Base-by-base conservation (phyloP, 208 protist genomes). In the Trypanosoma congolense region DNA sequence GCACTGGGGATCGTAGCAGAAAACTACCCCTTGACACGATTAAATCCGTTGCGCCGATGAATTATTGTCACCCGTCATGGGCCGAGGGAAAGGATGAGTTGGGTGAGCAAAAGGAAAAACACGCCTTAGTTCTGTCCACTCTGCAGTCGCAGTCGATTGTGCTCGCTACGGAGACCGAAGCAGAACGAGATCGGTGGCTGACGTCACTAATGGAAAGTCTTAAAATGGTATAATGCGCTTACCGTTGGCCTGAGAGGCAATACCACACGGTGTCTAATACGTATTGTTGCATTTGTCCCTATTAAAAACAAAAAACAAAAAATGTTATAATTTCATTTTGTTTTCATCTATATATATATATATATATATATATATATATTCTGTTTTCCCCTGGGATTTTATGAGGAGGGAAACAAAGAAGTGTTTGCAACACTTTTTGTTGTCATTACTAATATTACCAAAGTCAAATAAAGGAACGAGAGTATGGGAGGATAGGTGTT, bases 171-270 rank as follows among this genome's bases (percentile, higher is more conserved):
- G 55, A 45, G 2, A 77, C 58, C 9, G 73, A 74, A 24, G 46
- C 82, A 30, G 82, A 90, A 56, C 59, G 78, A 25, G 79, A 93
- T 48, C 31, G 52, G 36, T 93, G 86, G 83, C 66, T 93, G 31
- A 72, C 73, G 3, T 40, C 52, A 6, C 53, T 93, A n/a, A 79
- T 84, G 63, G 56, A 58, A 14, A 77, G 72, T 2, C 51, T 93
- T 10, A 65, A 85, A 18, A 90, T 93, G 43, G 71, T 80, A 48
- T 93, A 76, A 63, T 5, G 22, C n/a, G 1, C 14, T 8, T 40
- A 40, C 8, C 8, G 8, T 14, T 40, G 8, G 35, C 14, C 35
- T n/a, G n/a, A n/a, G n/a, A n/a, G n/a, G n/a, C n/a, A n/a, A n/a
- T n/a, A n/a, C n/a, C n/a, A n/a, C n/a, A n/a, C n/a, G n/a, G n/a